Base-by-base conservation (phyloP, 768 basidiomycete genomes). In the Boletus huronensis region DNA sequence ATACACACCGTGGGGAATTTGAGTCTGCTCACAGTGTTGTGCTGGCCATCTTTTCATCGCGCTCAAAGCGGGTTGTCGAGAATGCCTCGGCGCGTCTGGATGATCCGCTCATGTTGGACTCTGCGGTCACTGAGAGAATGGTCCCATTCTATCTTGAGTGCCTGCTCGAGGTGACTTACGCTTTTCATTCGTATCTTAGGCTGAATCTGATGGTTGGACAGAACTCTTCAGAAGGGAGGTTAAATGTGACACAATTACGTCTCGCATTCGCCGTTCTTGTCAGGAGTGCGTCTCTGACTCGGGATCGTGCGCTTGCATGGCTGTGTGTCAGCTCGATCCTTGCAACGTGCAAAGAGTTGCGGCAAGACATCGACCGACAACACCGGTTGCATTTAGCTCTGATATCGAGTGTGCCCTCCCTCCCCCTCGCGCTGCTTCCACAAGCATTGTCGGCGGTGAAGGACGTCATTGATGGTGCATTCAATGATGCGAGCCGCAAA, bases 21-120 rank as follows among this genome's bases (percentile, higher is more conserved):
- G 92, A 95, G 67, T 87, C 90, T 0, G 84, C 91, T 1, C 93
- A 94, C 66, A 93, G 92, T 9, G 88, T 90, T 26, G 72, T 94
- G 34, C 74, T 95, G 14, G 79, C 91, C 5, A 75, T 91, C 38
- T 86, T 92, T 64, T 79, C 87, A 10, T 76, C 82, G 28, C 77
- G 80, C 61, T 80, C 83, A 0, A 77, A 81, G 57, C 70, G 67
- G 19, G 44, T 61, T 25, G 58, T 50, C 8, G 53, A 66, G 49
- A 53, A 49, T 21, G 28, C 44, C 5, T 44, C 53, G 8, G 26
- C 59, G 35, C 35, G 21, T 17, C 21, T 16, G n/a, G 52, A 61
- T 53, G 52, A 58, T 35, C 55, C 48, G 6, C 49, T 52, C 21
- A 23, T n/a, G 23, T 25, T 56, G 47, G 69, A 74, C 36, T 60